These are phyloP conservation scores for Oxytropis ochrocephala DNA, from an alignment of 306 rosid species.

Conservation along the genomic window DNA sequence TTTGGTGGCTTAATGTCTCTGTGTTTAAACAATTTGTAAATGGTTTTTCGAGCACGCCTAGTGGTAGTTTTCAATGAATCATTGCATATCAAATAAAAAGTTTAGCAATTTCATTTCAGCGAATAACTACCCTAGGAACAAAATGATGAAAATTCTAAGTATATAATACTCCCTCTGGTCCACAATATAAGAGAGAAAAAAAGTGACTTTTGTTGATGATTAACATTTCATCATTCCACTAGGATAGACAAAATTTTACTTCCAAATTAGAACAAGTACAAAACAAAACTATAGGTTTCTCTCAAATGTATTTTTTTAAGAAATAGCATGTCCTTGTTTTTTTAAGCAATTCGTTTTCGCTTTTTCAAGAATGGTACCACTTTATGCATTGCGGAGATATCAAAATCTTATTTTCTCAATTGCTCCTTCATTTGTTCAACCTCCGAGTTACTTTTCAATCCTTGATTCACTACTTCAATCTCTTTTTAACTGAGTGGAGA, in stretches of 20 bases:
- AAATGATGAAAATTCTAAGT: too few species aligned
- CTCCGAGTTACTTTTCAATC: slow-evolving; percentile 29
- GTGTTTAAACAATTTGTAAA: too few species aligned
- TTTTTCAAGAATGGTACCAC: slow-evolving; percentile 17
- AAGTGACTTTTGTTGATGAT: too few species aligned
- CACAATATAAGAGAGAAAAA: too few species aligned
- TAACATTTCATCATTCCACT: not conserved
- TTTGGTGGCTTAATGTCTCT: too few species aligned
- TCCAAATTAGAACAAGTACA: not conserved
- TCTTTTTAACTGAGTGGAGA: not conserved
- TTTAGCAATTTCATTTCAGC: too few species aligned
- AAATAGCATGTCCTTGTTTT: not conserved
- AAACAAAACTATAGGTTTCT: not conserved
- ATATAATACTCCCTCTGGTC: too few species aligned
- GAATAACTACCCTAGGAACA: too few species aligned
- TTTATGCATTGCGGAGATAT: slow-evolving; percentile 35
- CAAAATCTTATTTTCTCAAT: slow-evolving; percentile 39
- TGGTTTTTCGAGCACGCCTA: too few species aligned
- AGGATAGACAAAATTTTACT: not conserved
- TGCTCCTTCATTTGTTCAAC: slow-evolving; percentile 34
- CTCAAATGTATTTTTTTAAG: not conserved
- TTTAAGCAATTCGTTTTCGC: not conserved
- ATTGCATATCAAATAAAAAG: too few species aligned
- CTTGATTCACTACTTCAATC: slow-evolving; percentile 35
- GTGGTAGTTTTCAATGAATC: too few species aligned